Base-by-base conservation (phyloP, 2,329 filamentous ascomycete species). In the Botrytis porri region DNA sequence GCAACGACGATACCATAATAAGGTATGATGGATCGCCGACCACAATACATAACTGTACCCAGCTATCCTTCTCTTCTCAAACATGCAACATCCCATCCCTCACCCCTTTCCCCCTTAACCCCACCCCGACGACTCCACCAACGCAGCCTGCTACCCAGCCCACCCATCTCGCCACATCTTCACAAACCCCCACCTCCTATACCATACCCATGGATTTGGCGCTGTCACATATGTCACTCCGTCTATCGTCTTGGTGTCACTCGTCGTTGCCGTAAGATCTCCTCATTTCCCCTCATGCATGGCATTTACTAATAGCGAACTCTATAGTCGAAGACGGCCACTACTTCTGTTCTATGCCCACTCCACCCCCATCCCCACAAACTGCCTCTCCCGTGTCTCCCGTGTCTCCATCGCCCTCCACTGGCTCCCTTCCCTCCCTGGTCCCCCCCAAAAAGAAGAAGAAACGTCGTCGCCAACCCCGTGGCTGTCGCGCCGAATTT, bases 201-300 rank as follows among this genome's bases (percentile, higher is more conserved):
- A 77, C 12, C 76, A 70, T n/a, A 61, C 18, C 75, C 81, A n/a
- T 82, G 80, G 80, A 70, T 82, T 16, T 82, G 81, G 81, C 78
- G 80, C 25, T 82, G 81, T 71, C 80, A 81, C 70, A 73, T 74
- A 20, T 82, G 81, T 65, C 73, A 73, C 7, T 79, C 70, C 0
- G 71, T 79, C 16, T 82, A 81, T 71, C 76, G 74, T 12, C 77
- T 82, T 18, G 78, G 77, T 10, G 80, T 79, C 70, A 82, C 81
- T 7, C 79, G 80, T 3, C 80, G 81, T 12, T 82, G 81, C 45
- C 78, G 70, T 72, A 72, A 72, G 70, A 25, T 45, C 2, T 59
- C 9, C 45, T 20, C 45, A 32, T 16, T 25, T 16, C 22, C 18
- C 43, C n/a, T 48, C n/a, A 43, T 45, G 3, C 45, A 69, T 4